Percentiles rank a stretch among this genome's conserved stretches.
Conservation (phyloP, 257 asterid genomes). For the Linaria vulgaris region DNA sequence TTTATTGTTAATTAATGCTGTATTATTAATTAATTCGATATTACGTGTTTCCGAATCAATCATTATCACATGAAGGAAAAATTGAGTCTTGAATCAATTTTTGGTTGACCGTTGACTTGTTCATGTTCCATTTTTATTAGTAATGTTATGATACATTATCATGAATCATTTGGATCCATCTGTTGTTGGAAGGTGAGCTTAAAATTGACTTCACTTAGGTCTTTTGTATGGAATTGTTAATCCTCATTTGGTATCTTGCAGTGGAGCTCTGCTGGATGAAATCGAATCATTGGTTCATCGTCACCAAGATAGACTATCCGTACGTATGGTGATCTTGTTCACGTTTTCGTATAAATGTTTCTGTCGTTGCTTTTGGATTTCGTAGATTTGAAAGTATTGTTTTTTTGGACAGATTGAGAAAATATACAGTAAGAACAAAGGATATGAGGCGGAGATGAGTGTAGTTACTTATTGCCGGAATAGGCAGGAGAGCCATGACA, state of each 20-base stretch:
- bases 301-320: constrained; percentile 87
- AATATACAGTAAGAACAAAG: constrained; percentile 63
- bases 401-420: constrained; percentile 61
- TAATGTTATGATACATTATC: background rate
- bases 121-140: constrained; percentile 17
- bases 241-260: constrained; percentile 33
- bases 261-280: constrained; percentile 84
- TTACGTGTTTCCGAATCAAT: constrained; percentile 26
- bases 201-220: no score
- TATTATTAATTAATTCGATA: constrained; percentile 18
- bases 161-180: background rate
- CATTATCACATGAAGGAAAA: background rate
- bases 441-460: constrained; percentile 69
- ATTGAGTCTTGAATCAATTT: constrained; percentile 22
- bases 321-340: constrained; percentile 37
- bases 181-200: no score
- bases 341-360: background rate
- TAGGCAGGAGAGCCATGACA: constrained; percentile 63
- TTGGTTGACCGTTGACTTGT: constrained; percentile 25
- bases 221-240: background rate
- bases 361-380: constrained; percentile 7
- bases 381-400: constrained; percentile 8
- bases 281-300: constrained; percentile 88
- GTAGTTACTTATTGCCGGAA: constrained; percentile 75
- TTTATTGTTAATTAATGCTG: background rate